Evolutionary conservation across 2,329 filamentous ascomycete species (phyloP), one percentile per base, ranked within the genome.

Genomic region (Cercospora canescens): DNA sequence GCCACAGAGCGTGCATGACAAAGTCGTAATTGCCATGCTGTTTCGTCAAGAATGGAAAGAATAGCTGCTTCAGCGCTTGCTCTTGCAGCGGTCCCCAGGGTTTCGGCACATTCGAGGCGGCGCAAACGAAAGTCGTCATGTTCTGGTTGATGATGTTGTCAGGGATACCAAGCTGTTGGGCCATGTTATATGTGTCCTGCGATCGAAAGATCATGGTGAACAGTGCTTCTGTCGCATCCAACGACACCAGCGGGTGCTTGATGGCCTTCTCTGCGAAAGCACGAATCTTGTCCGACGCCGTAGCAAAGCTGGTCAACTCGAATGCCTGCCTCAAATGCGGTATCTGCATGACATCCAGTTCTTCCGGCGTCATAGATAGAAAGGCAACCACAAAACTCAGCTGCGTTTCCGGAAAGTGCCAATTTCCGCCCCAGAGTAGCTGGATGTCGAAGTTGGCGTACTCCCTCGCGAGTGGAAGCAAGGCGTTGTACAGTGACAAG

Each of bases 341-440:
- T 65, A 98, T 95, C 37, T 91, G 91, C 12, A 89, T 91, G 3
- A 92, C 91, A 76, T 98, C 93, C 28, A 97, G 85, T 73, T 94
- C 87, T 30, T 92, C 87, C 0, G 90, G 86, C 12, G 86, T 87
- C 64, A 94, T 86, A 4, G 91, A 91, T 24, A 94, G 85, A 76
- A 94, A 97, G 18, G 93, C 93, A 69, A 91, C 90, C 62, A 98
- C 87, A 76, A 98, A 97, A n/a, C 94, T 96, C 37, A 99, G 82
- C 70, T 98, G 94, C 0, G 95, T 92, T 68, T 96, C 89, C 14
- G 91, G 87, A 71, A 96, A 88, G 68, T 90, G 88, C 94, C 96
- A 99, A 45, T 68, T 62, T 7, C 94, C 94, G 65, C 94, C 94
- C 94, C 95, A 98, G 24, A 99, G 83, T 41, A 85, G 86, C 77